These are phyloP conservation scores for Russula sp. DNA, from an alignment of 768 basidiomycete genomes.

Conservation along the genomic window DNA sequence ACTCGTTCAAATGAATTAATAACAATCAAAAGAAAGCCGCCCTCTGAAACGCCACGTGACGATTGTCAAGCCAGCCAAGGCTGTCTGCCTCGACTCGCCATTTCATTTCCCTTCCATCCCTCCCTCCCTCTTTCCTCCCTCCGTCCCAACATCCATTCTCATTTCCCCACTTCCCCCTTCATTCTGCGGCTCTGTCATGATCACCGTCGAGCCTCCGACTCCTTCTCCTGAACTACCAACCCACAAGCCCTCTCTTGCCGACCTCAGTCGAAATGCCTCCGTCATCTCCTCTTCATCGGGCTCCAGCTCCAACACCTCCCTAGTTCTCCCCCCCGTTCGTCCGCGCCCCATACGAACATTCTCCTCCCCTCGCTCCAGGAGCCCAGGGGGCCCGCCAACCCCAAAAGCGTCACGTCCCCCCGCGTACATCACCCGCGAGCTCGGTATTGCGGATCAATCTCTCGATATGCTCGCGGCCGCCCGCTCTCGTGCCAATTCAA, in stretches of 20 bases:
- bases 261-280: constrained; percentile 68
- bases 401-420: constrained; percentile 38
- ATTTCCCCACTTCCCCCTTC: no score
- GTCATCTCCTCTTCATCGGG: constrained; percentile 62
- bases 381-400: constrained; percentile 39
- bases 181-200: constrained; percentile 26
- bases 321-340: constrained; percentile 31
- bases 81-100: neutral
- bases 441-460: constrained; percentile 35
- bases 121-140: no score
- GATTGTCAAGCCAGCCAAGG: no score
- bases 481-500: constrained; percentile 28
- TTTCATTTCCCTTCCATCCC: neutral
- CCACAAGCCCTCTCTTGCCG: constrained; percentile 40
- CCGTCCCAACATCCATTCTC: neutral
- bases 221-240: constrained; percentile 29
- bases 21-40: no score
- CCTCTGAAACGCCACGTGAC: no score
- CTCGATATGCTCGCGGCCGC: constrained; percentile 10
- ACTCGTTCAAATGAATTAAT: no score
- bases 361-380: constrained; percentile 54
- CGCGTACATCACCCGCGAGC: constrained; percentile 51
- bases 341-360: constrained; percentile 54
- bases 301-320: constrained; percentile 34
- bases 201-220: constrained; percentile 30